Percentiles rank a stretch among this genome's conserved stretches.
phyloP scores from a whole-genome alignment of 1,139 yeast species.

The Suhomyces terraborum region DNA sequence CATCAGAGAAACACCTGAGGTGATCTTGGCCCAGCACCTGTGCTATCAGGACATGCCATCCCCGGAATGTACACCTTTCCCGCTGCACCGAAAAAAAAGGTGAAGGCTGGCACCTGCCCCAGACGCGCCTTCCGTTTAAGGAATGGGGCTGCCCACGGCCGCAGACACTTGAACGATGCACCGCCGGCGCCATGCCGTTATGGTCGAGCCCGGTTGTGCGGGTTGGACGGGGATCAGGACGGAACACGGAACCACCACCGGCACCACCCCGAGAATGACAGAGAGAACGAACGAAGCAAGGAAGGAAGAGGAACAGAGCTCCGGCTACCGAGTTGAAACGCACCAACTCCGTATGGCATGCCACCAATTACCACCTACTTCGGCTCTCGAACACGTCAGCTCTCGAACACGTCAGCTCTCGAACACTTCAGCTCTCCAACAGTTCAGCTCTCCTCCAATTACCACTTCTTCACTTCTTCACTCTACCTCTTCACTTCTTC shows the following conservation, averaged over 20 bases:
- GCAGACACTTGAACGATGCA: background rate
- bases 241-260: background rate
- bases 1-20: constrained; percentile 1
- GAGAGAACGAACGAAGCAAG: too few relatives aligned
- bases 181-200: constrained; percentile 1
- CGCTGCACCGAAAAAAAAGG: constrained; percentile 9
- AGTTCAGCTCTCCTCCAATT: too few relatives aligned
- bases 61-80: constrained; percentile 2
- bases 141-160: background rate
- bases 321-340: too few relatives aligned
- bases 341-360: too few relatives aligned
- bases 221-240: constrained; percentile 1
- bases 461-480: too few relatives aligned
- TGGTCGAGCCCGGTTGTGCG: background rate
- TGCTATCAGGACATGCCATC: constrained; percentile 3
- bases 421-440: too few relatives aligned
- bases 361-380: too few relatives aligned
- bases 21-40: too few relatives aligned
- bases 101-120: constrained; percentile 4
- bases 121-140: background rate
- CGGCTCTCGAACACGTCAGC: too few relatives aligned
- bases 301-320: too few relatives aligned
- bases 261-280: background rate
- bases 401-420: too few relatives aligned
- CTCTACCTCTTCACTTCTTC: too few relatives aligned